Evolutionary conservation across 495 filamentous ascomycete genomes (phyloP).

Genomic region (Trichocladium antarcticum): DNA sequence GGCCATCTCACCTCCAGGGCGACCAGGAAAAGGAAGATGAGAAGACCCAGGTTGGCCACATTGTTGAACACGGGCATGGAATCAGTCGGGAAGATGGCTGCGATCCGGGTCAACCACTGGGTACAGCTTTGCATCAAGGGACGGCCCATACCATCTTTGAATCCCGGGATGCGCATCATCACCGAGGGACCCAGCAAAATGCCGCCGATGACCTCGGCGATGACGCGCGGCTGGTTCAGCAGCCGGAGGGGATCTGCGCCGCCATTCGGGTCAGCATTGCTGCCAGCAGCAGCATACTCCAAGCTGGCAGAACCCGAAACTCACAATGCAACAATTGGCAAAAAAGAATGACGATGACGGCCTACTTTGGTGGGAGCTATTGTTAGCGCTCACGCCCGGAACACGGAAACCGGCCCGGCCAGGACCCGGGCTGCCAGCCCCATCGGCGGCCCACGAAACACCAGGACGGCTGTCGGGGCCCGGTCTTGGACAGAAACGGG

Average conservation of each 20-base stretch:
- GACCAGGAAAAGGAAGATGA: conserved; percentile 87
- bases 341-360: conserved; percentile 79
- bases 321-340: conserved; percentile 58
- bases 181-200: conserved; percentile 84
- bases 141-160: conserved; percentile 51
- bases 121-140: conserved; percentile 37
- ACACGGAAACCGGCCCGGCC: conserved; percentile 2
- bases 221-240: conserved; percentile 82
- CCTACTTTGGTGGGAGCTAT: conserved; percentile 40
- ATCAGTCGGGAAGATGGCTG: conserved; percentile 61
- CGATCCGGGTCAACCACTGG: conserved; percentile 15
- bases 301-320: background rate
- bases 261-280: background rate
- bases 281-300: background rate
- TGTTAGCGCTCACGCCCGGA: conserved; percentile 6
- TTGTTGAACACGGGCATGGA: conserved; percentile 67
- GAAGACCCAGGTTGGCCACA: conserved; percentile 79
- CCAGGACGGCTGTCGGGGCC: background rate
- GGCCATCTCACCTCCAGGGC: conserved; percentile 52
- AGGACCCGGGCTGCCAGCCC: background rate
- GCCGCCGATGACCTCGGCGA: conserved; percentile 90
- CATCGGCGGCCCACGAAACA: background rate
- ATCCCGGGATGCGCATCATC: conserved; percentile 73
- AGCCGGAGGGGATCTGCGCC: conserved; percentile 58
- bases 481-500: background rate